Base-by-base conservation (phyloP, 441 rosid genomes). In the Dalechampia spathulata region DNA sequence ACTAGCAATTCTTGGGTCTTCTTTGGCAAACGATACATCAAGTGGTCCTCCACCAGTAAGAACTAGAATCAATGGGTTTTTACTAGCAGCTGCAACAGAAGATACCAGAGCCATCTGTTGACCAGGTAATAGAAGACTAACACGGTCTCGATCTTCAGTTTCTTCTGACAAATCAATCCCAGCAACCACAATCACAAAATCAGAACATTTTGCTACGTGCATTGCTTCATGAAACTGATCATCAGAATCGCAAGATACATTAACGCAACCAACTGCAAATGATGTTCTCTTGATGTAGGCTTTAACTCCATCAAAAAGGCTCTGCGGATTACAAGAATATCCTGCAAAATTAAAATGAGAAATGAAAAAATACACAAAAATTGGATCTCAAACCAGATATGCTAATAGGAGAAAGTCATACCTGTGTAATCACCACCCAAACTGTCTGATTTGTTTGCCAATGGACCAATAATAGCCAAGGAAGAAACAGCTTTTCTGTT, bases 341-440 rank as follows among this genome's bases (percentile, higher is more conserved):
- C 98, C 96, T 90, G 69, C 52, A 62, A 45, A 43, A 27, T 49
- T 6, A 65, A 17, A 28, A 30, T 30, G 34, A 30, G 8, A 30
- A 30, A 30, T 30, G 8, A 30, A 30, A 30, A 8, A 30, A 4
- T 8, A 30, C 9, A 30, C 10, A 20, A 39, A 43, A 39, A 30
- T 39, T 25, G 61, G 25, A 42, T 12, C 25, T 21, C 23, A 14
- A 28, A 28, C 21, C 26, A 20, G 42, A 57, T 30, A 44, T 12
- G 8, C 5, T 19, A 22, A 15, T 5, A 28, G 30, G 74, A 76
- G 65, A 85, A 78, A 45, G 87, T 83, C 59, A 80, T 71, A 56
- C 96, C 98, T 10, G 98, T 92, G 21, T 92, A 92, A 44, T 92
- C 89, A 49, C 98, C 96, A 26, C 84, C 79, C 89, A 88, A 80